Conservation (phyloP, 345 rosid genomes). For the Moricandia moricandioides region DNA sequence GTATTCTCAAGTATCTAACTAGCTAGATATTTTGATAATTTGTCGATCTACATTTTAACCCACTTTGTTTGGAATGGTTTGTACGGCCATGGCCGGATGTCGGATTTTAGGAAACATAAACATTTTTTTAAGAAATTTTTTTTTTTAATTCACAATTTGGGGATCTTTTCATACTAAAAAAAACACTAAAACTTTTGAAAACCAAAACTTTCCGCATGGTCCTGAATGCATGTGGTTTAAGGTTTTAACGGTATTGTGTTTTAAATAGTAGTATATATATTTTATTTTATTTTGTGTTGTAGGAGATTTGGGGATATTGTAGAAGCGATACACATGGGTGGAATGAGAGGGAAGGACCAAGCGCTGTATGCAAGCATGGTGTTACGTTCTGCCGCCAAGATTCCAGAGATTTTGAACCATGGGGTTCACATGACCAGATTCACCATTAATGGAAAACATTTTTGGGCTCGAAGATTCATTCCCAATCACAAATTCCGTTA, state of each 20-base stretch:
- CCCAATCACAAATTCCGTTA: background rate
- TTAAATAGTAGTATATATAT: background rate
- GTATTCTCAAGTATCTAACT: too few species aligned
- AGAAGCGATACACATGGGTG: background rate
- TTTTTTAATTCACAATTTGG: too few species aligned
- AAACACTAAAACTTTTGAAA: background rate
- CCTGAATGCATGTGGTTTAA: background rate
- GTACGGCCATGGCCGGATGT: too few species aligned
- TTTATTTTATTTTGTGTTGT: background rate
- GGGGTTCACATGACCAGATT: background rate
- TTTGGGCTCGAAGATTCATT: background rate
- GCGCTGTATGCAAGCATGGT: background rate
- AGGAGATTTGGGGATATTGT: background rate
- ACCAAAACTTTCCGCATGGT: background rate
- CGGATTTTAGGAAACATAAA: too few species aligned
- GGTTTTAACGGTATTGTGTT: background rate
- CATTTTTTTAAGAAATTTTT: too few species aligned
- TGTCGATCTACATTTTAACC: too few species aligned
- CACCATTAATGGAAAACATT: background rate
- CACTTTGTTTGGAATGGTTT: too few species aligned
- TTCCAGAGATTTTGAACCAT: background rate
- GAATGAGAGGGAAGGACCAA: background rate
- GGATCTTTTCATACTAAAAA: background rate
- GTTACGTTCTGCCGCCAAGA: background rate
- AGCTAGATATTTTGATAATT: too few species aligned